phyloP scores from a whole-genome alignment of 1,284 basidiomycete genomes.

The Volvariella surrecta region DNA sequence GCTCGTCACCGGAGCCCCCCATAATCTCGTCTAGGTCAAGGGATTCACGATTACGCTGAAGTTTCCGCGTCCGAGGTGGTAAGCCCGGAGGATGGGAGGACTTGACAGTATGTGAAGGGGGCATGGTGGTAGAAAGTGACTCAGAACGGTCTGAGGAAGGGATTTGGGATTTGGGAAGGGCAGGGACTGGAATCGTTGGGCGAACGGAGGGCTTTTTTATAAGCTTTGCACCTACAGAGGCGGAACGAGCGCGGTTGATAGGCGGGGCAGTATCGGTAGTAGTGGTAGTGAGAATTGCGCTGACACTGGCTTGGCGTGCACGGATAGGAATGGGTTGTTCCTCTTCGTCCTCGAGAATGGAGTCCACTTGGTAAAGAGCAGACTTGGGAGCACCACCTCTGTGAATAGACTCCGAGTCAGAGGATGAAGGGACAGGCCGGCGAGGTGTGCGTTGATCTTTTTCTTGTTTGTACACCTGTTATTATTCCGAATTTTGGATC shows the following conservation, averaged over 20 bases:
- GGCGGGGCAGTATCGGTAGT: slow-evolving; percentile 14
- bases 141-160: slow-evolving; percentile 4
- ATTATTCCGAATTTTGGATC: slow-evolving; percentile 18
- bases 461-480: slow-evolving; percentile 60
- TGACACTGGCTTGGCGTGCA: slow-evolving; percentile 25
- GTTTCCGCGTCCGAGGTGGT: slow-evolving; percentile 38
- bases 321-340: slow-evolving; percentile 18
- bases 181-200: slow-evolving; percentile 16
- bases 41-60: slow-evolving; percentile 53
- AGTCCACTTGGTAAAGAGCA: slow-evolving; percentile 47
- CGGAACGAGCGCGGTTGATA: slow-evolving; percentile 26
- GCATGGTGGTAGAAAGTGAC: slow-evolving; percentile 13
- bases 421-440: slow-evolving; percentile 23
- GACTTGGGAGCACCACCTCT: slow-evolving; percentile 31
- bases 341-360: slow-evolving; percentile 49
- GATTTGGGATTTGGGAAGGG: slow-evolving; percentile 14
- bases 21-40: slow-evolving; percentile 68
- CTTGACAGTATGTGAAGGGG: slow-evolving; percentile 11
- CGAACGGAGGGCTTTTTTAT: slow-evolving; percentile 15
- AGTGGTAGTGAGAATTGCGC: slow-evolving; percentile 16
- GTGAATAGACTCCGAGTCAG: slow-evolving; percentile 18
- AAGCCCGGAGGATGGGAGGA: slow-evolving; percentile 14
- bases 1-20: slow-evolving; percentile 56
- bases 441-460: slow-evolving; percentile 38
- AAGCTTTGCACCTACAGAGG: slow-evolving; percentile 14